These are phyloP conservation scores for Talaromyces amestolkiae DNA, from an alignment of 2,329 filamentous ascomycete genomes.

Conservation along the genomic window DNA sequence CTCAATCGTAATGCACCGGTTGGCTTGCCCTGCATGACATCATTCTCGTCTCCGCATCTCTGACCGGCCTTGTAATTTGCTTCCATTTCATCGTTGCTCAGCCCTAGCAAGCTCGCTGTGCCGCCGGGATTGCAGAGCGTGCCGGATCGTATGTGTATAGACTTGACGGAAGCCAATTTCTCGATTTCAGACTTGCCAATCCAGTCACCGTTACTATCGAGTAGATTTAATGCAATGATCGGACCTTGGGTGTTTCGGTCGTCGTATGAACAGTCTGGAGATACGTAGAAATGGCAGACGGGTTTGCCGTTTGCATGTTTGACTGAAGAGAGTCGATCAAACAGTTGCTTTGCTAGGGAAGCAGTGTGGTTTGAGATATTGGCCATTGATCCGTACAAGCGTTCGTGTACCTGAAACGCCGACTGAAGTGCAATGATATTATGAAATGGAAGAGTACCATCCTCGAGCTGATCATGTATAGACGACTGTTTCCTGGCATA, in stretches of 20 bases:
- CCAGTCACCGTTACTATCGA: slow-evolving; percentile 67
- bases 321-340: slow-evolving; percentile 57
- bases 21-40: slow-evolving; percentile 78
- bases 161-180: slow-evolving; percentile 73
- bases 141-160: slow-evolving; percentile 82
- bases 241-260: slow-evolving; percentile 61
- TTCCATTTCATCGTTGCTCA: slow-evolving; percentile 78
- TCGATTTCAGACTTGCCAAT: slow-evolving; percentile 81
- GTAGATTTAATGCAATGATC: slow-evolving; percentile 79
- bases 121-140: slow-evolving; percentile 91
- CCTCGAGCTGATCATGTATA: slow-evolving; percentile 80
- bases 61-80: slow-evolving; percentile 81
- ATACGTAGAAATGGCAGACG: slow-evolving; percentile 67
- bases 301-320: slow-evolving; percentile 65
- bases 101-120: slow-evolving; percentile 67
- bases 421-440: slow-evolving; percentile 78
- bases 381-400: slow-evolving; percentile 69
- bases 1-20: slow-evolving; percentile 85
- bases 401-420: slow-evolving; percentile 67
- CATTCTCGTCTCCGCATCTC: slow-evolving; percentile 78
- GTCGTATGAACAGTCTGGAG: slow-evolving; percentile 41
- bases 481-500: slow-evolving; percentile 70
- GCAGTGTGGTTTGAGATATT: slow-evolving; percentile 69
- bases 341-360: slow-evolving; percentile 61
- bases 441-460: slow-evolving; percentile 88